Percentiles rank a stretch among this genome's conserved stretches.
These are phyloP conservation scores for Cryptosporidium ubiquitum DNA, from an alignment of 169 alveolate genomes.

Conservation along the genomic window DNA sequence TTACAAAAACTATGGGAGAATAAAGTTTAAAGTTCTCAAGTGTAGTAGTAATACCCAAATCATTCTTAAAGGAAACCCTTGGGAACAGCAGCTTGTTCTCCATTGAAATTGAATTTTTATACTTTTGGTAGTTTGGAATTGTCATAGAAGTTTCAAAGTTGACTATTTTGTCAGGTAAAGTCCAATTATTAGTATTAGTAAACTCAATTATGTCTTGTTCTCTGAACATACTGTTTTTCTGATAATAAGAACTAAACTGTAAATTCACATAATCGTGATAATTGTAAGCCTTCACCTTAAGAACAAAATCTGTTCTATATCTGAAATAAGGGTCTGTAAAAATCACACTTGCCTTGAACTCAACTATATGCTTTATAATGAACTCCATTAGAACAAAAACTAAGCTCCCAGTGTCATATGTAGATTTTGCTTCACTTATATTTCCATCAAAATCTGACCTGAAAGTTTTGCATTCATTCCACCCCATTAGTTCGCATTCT, in stretches of 20 bases:
- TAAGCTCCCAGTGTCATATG: slow-evolving; percentile 9
- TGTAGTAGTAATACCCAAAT: background rate
- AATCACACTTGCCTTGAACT: slow-evolving; percentile 31
- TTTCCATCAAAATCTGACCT: background rate
- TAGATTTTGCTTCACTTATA: background rate
- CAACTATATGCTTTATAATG: slow-evolving; percentile 3
- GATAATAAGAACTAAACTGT: slow-evolving; percentile 16
- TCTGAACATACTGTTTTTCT: background rate
- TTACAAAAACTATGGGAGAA: slow-evolving; percentile 36
- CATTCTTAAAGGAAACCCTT: background rate
- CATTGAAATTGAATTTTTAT: background rate
- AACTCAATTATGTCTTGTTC: background rate
- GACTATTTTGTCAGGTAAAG: slow-evolving; percentile 6
- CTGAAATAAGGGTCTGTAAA: slow-evolving; percentile 62
- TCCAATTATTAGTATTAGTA: background rate
- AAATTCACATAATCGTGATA: slow-evolving; percentile 52
- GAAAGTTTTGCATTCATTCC: background rate
- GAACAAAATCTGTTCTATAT: slow-evolving; percentile 47
- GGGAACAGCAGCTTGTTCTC: background rate
- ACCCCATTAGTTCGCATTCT: background rate
- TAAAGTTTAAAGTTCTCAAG: slow-evolving; percentile 6
- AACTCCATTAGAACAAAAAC: slow-evolving; percentile 24
- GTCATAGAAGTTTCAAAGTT: slow-evolving; percentile 4
- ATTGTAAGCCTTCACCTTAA: slow-evolving; percentile 18
- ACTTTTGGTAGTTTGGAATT: slow-evolving; percentile 3